Base-by-base conservation (phyloP, 2,329 filamentous ascomycete genomes). In the Colletotrichum nymphaeae region DNA sequence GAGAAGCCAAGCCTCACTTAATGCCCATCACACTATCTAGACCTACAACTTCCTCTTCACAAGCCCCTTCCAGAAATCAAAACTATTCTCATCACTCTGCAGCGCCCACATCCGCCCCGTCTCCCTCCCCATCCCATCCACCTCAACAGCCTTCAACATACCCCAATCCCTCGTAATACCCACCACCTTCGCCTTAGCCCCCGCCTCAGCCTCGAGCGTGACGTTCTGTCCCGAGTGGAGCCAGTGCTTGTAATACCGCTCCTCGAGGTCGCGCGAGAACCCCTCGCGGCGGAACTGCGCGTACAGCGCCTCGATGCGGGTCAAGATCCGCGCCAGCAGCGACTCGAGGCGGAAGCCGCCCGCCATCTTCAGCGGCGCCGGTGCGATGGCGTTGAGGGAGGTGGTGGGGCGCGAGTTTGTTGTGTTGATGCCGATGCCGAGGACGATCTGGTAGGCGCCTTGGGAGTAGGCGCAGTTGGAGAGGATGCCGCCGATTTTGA, bases 71-170 rank as follows among this genome's bases (percentile, higher is more conserved):
- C 98, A 97, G 82, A 98, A 99, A 83, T 99, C 97, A 85, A 99
- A 99, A 82, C 95, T 98, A 80, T 99, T 99, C 81, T 95, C 95
- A 82, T 99, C 97, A 81, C 95, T 98, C 86, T 98, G 95, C 83
- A 99, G 83, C 77, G 93, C 91, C 89, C 93, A 96, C 63, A 93
- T 86, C 83, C 89, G 93, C 0, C 96, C 95, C 0, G 94, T 98
- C 2, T 88, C 86, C 66, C 92, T 86, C 75, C 95, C 94, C 72
- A 93, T 89, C 2, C 91, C 92, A 3, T 92, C 92, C 66, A 97
- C 82, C 86, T 98, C 95, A 82, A 98, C 94, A 0, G 93, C 97
- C 76, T 92, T 88, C 76, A 99, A 80, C 81, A 98, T 85, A 0
- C 97, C 97, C 92, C 94, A 98, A 81, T 98, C 95, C n/a, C 89